A percentile compares a stretch with the other conserved stretches of the same genome.
Conservation (phyloP, 768 basidiomycete genomes). For the Amanita muscaria region DNA sequence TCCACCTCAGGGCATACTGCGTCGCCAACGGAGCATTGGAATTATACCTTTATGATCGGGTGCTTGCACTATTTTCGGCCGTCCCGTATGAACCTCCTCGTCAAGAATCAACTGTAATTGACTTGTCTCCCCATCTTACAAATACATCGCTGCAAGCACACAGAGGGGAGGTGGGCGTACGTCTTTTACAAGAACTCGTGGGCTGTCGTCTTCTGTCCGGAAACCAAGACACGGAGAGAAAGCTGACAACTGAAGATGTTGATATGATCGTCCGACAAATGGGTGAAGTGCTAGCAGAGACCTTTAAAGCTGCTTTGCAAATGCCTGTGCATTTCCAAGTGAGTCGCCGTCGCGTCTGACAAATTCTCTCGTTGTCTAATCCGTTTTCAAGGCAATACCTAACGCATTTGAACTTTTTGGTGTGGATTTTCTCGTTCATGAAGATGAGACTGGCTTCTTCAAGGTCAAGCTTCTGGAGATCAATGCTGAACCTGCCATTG, state of each 20-base stretch:
- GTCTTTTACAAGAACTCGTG: constrained; percentile 71
- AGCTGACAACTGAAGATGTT: constrained; percentile 26
- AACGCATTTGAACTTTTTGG: constrained; percentile 96
- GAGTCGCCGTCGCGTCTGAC: constrained; percentile 10
- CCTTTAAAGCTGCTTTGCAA: constrained; percentile 77
- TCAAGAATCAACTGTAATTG: constrained; percentile 22
- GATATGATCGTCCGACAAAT: constrained; percentile 52
- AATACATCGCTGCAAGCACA: constrained; percentile 83
- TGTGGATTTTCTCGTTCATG: constrained; percentile 78
- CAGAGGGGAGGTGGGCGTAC: constrained; percentile 60
- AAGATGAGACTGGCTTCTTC: constrained; percentile 19
- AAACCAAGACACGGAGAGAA: constrained; percentile 5
- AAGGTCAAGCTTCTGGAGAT: constrained; percentile 78
- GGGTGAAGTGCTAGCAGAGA: constrained; percentile 59
- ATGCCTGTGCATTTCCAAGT: constrained; percentile 85
- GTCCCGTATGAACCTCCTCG: constrained; percentile 53
- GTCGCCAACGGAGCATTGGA: constrained; percentile 68
- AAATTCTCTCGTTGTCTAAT: constrained; percentile 2
- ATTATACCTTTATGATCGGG: constrained; percentile 72
- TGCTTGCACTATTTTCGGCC: constrained; percentile 84
- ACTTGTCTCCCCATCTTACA: constrained; percentile 76
- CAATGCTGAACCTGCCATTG: constrained; percentile 95
- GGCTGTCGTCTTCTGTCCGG: constrained; percentile 48
- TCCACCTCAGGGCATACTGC: constrained; percentile 89
- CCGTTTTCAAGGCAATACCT: constrained; percentile 51